A percentile compares a stretch with the other conserved stretches of the same genome.
Evolutionary conservation across 805 yeast genomes (phyloP).

Genomic region (Lachancea thermotolerans): DNA sequence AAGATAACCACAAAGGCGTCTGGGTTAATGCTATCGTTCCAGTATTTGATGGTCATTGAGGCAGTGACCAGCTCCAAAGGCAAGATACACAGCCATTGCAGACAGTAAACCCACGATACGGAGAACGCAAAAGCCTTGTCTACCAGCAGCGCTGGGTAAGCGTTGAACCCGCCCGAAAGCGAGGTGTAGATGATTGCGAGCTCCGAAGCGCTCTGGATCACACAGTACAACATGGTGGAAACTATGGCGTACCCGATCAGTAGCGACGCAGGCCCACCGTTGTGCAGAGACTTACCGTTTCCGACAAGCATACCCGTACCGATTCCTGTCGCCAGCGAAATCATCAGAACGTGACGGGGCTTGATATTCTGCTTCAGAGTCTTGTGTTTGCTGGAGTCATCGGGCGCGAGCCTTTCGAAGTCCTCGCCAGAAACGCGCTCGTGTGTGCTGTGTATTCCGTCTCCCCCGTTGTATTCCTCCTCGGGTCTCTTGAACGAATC

Average conservation of each 20-base stretch:
- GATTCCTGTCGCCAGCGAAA: slow-evolving; percentile 79
- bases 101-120: slow-evolving; percentile 54
- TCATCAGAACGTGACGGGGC: slow-evolving; percentile 55
- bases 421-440: background rate
- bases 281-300: slow-evolving; percentile 40
- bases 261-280: slow-evolving; percentile 43
- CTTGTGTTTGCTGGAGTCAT: slow-evolving; percentile 7
- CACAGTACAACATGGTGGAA: slow-evolving; percentile 51
- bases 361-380: slow-evolving; percentile 29
- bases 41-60: slow-evolving; percentile 51
- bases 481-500: slow-evolving; percentile 22
- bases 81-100: slow-evolving; percentile 57
- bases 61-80: slow-evolving; percentile 63
- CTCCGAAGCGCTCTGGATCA: slow-evolving; percentile 58
- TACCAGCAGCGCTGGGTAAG: slow-evolving; percentile 46
- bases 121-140: slow-evolving; percentile 56
- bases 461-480: slow-evolving; percentile 1
- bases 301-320: slow-evolving; percentile 71
- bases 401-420: background rate
- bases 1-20: slow-evolving; percentile 54
- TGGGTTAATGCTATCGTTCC: slow-evolving; percentile 47
- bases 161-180: slow-evolving; percentile 58
- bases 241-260: slow-evolving; percentile 52
- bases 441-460: background rate
- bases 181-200: slow-evolving; percentile 53